Conservation (phyloP, 2,329 filamentous ascomycete genomes). For the Colletotrichum tanaceti region DNA sequence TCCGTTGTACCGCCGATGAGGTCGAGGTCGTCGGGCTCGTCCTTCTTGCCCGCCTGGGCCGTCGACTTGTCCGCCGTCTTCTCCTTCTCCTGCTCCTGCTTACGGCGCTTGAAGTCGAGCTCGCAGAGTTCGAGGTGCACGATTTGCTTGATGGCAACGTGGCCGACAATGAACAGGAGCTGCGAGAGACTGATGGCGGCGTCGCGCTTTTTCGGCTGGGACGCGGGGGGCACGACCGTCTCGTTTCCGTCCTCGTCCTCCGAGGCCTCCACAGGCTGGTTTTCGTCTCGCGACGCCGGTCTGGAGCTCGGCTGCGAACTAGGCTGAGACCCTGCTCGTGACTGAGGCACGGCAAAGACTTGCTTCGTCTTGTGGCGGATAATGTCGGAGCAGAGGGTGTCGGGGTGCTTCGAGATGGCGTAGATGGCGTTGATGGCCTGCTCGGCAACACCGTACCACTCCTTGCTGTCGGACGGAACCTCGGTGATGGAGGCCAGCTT, state of each 20-base stretch:
- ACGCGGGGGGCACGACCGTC: slow-evolving; percentile 45
- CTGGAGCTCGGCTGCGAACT: slow-evolving; percentile 60
- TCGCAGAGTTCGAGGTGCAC: slow-evolving; percentile 98
- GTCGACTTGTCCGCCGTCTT: slow-evolving; percentile 54
- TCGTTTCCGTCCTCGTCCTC: slow-evolving; percentile 43
- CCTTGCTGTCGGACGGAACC: slow-evolving; percentile 87
- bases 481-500: slow-evolving; percentile 88
- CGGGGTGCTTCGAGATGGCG: slow-evolving; percentile 90
- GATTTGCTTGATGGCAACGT: slow-evolving; percentile 98
- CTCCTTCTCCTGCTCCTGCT: slow-evolving; percentile 86
- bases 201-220: slow-evolving; percentile 68
- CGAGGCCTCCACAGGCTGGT: slow-evolving; percentile 34
- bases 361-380: slow-evolving; percentile 85
- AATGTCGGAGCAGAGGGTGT: slow-evolving; percentile 91
- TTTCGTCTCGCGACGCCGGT: slow-evolving; percentile 29
- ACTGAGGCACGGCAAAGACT: slow-evolving; percentile 71
- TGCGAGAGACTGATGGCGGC: slow-evolving; percentile 85
- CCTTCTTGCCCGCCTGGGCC: slow-evolving; percentile 48
- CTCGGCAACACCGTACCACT: slow-evolving; percentile 96
- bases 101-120: slow-evolving; percentile 95
- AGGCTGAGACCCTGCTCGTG: slow-evolving; percentile 45
- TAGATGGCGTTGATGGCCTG: slow-evolving; percentile 98
- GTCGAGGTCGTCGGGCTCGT: slow-evolving; percentile 88
- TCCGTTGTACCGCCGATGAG: slow-evolving; percentile 96
- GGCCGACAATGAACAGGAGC: slow-evolving; percentile 92